Evolutionary conservation across 495 filamentous ascomycete genomes (phyloP), one percentile per base, ranked within the genome.

Genomic region (Penicillium fimorum): DNA sequence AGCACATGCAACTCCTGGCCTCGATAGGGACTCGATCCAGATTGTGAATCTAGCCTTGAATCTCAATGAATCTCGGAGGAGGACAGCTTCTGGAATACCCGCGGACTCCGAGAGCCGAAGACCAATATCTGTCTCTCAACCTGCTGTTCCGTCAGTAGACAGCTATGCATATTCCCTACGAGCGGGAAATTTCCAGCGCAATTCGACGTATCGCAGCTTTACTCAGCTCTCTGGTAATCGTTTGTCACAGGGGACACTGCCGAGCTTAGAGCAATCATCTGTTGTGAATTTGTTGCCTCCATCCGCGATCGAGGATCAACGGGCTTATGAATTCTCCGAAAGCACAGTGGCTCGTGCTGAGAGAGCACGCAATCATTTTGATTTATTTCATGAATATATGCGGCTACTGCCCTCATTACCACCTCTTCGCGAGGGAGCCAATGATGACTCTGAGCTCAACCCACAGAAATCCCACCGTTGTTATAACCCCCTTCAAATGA

Each of bases 21-120:
- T 88, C 12, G 88, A 91, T 70, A 74, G 82, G 17, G 91, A 97
- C 61, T 85, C 90, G 20, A 79, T 88, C 18, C 88, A 96, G 69
- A 92, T 97, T 55, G 90, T 97, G 37, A 91, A 88, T 63, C 86
- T 97, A 70, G 92, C 92, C 2, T 73, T 97, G 66, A 93, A 87
- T 64, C 71, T 97, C 47, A 96, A 88, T 73, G 90, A 96, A 65
- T 92, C 89, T 32, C 79, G 92, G 50, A 81, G 84, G 53, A 79
- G 86, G 52, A 75, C 77, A 48, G 48, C 64, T 20, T 59, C 75
- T 37, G 82, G 82, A 18, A 74, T 81, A 48, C 76, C 85, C 46
- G 76, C 78, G 44, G 65, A 79, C 4, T 81, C 84, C 17, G 74
- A 63, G 24, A 77, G 78, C 17, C 66, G 59, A 41, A 60, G 57